phyloP scores from a whole-genome alignment of 495 filamentous ascomycete species.

The Penicillium simplicissimum region DNA sequence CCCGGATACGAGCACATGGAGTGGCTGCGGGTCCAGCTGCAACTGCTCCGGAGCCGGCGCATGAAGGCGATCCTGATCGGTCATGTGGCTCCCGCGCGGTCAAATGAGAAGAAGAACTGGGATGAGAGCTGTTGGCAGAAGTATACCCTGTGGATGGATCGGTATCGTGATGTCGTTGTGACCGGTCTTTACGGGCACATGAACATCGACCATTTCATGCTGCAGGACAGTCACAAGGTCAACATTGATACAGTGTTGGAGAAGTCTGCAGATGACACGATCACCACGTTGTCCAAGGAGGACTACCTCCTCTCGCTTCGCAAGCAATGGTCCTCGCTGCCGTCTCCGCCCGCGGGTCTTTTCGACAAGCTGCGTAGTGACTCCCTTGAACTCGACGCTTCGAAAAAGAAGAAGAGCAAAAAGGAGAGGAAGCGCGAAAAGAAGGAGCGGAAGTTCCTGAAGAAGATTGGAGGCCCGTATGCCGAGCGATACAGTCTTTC shows the following conservation, averaged over 20 bases:
- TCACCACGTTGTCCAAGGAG: constrained; percentile 63
- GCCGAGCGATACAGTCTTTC: constrained; percentile 83
- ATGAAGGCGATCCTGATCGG: constrained; percentile 96
- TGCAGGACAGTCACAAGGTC: constrained; percentile 83
- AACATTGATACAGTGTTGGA: constrained; percentile 39
- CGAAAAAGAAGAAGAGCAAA: constrained; percentile 36
- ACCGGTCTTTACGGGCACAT: constrained; percentile 87
- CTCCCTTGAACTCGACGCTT: constrained; percentile 2
- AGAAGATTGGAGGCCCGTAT: constrained; percentile 74
- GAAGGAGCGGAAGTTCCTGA: constrained; percentile 56
- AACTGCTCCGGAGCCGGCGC: constrained; percentile 74
- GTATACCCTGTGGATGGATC: constrained; percentile 85
- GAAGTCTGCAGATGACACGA: constrained; percentile 18
- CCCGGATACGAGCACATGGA: constrained; percentile 95
- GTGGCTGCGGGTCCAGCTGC: constrained; percentile 90
- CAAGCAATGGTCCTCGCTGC: constrained; percentile 72
- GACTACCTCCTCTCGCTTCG: constrained; percentile 82
- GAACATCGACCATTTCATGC: constrained; percentile 97
- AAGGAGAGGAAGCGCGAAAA: constrained; percentile 45
- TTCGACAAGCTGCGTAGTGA: constrained; percentile 19
- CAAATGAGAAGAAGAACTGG: constrained; percentile 80
- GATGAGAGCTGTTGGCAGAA: constrained; percentile 98
- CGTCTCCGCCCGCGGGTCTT: constrained; percentile 49
- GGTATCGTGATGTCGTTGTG: constrained; percentile 88
- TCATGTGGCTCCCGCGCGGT: constrained; percentile 89